Evolutionary conservation across 2,329 filamentous ascomycete genomes (phyloP).

Genomic region (Kalmusia sp.): DNA sequence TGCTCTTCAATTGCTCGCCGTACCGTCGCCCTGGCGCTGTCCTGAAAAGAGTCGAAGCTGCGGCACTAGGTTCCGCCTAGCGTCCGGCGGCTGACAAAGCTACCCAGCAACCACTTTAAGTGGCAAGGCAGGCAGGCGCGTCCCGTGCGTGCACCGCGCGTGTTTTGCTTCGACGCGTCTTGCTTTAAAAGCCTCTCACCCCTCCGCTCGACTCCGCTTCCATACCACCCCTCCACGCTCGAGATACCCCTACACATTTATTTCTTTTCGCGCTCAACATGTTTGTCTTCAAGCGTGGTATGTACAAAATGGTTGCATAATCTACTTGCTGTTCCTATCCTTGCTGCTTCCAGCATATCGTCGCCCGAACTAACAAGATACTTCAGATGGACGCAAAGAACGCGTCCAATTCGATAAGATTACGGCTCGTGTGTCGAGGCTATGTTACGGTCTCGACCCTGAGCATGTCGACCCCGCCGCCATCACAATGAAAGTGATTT

Average conservation of each 20-base stretch:
- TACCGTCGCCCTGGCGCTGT: conserved; percentile 7
- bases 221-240: conserved; percentile 23
- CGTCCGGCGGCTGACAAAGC: conserved; percentile 2
- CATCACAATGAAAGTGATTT: conserved; percentile 99
- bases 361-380: conserved; percentile 31
- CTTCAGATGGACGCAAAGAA: conserved; percentile 95
- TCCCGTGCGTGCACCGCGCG: conserved; percentile 25
- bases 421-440: conserved; percentile 94
- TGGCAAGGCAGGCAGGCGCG: conserved; percentile 24
- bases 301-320: conserved; percentile 22
- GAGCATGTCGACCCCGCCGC: conserved; percentile 97
- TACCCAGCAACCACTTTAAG: conserved; percentile 30
- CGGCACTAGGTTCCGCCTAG: conserved; percentile 18
- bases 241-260: conserved; percentile 35
- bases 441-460: conserved; percentile 96
- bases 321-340: conserved; percentile 17
- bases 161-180: conserved; percentile 35
- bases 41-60: conserved; percentile 27
- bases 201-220: conserved; percentile 25
- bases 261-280: conserved; percentile 38
- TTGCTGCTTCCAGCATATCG: conserved; percentile 25
- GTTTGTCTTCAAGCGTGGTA: conserved; percentile 54
- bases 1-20: conserved; percentile 1
- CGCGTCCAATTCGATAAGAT: conserved; percentile 99
- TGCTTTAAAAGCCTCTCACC: conserved; percentile 37